Percentiles rank a stretch among this genome's conserved stretches.
Conservation (phyloP, 108 stramenopile genomes). For the Fistulifera pelliculosa region DNA sequence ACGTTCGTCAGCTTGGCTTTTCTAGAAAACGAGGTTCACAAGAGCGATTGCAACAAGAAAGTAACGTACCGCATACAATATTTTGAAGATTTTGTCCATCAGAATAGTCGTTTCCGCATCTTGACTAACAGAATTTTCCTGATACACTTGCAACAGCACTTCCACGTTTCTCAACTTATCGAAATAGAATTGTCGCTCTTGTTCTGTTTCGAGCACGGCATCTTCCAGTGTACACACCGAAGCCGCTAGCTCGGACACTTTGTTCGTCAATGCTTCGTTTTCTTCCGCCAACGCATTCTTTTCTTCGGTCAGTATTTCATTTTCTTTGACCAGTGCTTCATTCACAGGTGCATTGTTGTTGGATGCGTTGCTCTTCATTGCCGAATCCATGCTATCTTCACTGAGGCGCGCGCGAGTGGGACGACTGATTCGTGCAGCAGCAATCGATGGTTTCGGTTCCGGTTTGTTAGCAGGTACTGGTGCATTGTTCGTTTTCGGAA, state of each 20-base stretch:
- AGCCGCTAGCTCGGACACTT: slow-evolving; percentile 38
- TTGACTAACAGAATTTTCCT: slow-evolving; percentile 41
- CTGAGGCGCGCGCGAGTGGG: neutral
- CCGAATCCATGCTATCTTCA: neutral
- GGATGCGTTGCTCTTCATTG: too few species aligned
- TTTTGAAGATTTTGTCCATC: slow-evolving; percentile 69
- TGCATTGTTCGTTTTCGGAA: neutral
- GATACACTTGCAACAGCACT: slow-evolving; percentile 81
- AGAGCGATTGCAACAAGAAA: too few species aligned
- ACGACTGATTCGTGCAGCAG: neutral
- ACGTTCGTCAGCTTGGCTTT: too few species aligned
- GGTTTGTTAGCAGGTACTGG: neutral
- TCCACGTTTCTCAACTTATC: slow-evolving; percentile 92
- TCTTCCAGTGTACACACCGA: slow-evolving; percentile 41
- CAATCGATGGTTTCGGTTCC: neutral
- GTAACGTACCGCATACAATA: slow-evolving; percentile 34
- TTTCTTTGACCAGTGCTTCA: neutral
- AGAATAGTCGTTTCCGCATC: slow-evolving; percentile 23
- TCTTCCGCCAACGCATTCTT: slow-evolving; percentile 19
- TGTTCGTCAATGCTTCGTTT: slow-evolving; percentile 32
- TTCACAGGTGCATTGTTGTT: too few species aligned
- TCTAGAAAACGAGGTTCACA: too few species aligned
- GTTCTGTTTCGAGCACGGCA: slow-evolving; percentile 56
- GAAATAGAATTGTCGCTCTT: slow-evolving; percentile 95
- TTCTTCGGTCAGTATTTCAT: neutral